phyloP scores from a whole-genome alignment of 768 basidiomycete genomes.

The Rhodotorula kratochvilovae region DNA sequence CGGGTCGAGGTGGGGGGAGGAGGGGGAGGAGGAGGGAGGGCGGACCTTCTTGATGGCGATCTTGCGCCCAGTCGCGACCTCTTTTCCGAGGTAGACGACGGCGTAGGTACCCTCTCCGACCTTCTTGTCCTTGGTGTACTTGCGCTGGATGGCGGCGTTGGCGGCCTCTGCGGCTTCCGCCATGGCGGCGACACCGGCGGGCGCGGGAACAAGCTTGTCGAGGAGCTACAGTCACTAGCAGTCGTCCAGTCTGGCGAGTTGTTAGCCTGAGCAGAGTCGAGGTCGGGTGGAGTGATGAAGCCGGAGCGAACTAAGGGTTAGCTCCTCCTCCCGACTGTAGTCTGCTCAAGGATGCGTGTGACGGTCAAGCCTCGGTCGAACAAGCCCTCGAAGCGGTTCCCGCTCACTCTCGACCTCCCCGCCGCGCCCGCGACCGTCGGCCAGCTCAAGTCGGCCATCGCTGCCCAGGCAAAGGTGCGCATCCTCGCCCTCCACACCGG shows the following conservation, averaged over 20 bases:
- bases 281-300: too few relatives aligned
- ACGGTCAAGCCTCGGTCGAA: conserved; percentile 23
- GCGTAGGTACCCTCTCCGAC: conserved; percentile 65
- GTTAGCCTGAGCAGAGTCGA: too few relatives aligned
- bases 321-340: too few relatives aligned
- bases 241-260: too few relatives aligned
- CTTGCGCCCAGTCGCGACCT: conserved; percentile 68
- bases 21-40: not conserved
- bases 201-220: not conserved
- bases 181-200: not conserved
- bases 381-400: conserved; percentile 34
- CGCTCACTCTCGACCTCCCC: conserved; percentile 20
- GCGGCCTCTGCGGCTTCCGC: conserved; percentile 37
- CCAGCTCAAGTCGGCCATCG: conserved; percentile 66
- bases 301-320: too few relatives aligned
- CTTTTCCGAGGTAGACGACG: conserved; percentile 45
- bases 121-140: conserved; percentile 50
- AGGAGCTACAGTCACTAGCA: too few relatives aligned
- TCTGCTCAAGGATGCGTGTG: not conserved
- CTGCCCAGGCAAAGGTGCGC: conserved; percentile 56
- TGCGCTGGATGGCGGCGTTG: conserved; percentile 29
- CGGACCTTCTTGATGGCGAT: conserved; percentile 97
- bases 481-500: not conserved
- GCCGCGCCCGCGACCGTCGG: conserved; percentile 56
- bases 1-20: too few relatives aligned